phyloP scores from a whole-genome alignment of 2,329 filamentous ascomycete species.

The Pyrenophora tritici-repentis region DNA sequence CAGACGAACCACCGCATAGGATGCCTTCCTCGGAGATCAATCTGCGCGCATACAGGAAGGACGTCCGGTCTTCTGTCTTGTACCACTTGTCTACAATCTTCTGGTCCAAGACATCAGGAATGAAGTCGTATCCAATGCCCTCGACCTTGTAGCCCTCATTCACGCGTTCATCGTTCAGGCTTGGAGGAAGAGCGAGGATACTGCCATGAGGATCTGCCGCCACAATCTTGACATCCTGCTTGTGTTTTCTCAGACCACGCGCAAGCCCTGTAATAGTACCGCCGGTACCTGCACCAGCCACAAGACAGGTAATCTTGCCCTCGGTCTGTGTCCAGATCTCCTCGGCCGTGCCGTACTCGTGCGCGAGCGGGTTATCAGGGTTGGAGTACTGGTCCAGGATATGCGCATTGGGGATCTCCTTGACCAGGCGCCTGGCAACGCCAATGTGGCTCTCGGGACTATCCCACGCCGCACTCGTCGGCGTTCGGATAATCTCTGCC shows the following conservation, averaged over 20 bases:
- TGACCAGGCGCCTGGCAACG: slow-evolving; percentile 84
- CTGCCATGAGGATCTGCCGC: slow-evolving; percentile 92
- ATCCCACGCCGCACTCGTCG: slow-evolving; percentile 93
- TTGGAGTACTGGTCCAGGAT: slow-evolving; percentile 98
- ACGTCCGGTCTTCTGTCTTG: slow-evolving; percentile 93
- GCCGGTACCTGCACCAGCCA: slow-evolving; percentile 93
- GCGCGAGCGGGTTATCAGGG: slow-evolving; percentile 85
- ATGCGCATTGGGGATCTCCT: slow-evolving; percentile 95
- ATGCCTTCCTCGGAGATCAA: slow-evolving; percentile 94
- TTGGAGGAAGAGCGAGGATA: slow-evolving; percentile 81
- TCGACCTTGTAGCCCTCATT: slow-evolving; percentile 96
- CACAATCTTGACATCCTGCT: slow-evolving; percentile 80
- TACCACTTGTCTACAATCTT: slow-evolving; percentile 89
- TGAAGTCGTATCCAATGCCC: slow-evolving; percentile 98
- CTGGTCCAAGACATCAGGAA: slow-evolving; percentile 89
- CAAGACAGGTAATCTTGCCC: slow-evolving; percentile 78
- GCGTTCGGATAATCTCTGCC: slow-evolving; percentile 96
- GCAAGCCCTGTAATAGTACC: slow-evolving; percentile 93
- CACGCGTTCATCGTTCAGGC: slow-evolving; percentile 76
- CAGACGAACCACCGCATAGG: slow-evolving; percentile 89
- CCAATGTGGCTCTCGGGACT: slow-evolving; percentile 96
- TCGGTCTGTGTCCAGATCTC: slow-evolving; percentile 93
- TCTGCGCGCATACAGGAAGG: slow-evolving; percentile 86
- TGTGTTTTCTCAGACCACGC: slow-evolving; percentile 85
- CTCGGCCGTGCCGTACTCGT: slow-evolving; percentile 92